Percentiles rank a stretch among this genome's conserved stretches.
These are phyloP conservation scores for Phyllostachys edulis DNA, from an alignment of 176 grass and related monocot species.

Conservation along the genomic window DNA sequence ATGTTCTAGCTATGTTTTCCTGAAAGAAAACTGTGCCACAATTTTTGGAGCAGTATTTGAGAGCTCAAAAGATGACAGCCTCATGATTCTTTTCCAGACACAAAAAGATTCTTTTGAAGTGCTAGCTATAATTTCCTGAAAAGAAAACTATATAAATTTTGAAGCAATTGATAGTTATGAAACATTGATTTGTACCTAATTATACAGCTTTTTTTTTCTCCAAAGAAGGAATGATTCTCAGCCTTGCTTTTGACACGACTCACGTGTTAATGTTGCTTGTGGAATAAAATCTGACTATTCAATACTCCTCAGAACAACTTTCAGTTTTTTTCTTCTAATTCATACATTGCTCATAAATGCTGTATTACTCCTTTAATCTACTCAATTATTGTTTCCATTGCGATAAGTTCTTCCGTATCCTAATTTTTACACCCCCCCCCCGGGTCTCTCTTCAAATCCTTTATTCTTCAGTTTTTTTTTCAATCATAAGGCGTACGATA, in stretches of 20 bases:
- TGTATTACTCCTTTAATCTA: not conserved
- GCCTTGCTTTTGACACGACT: not conserved
- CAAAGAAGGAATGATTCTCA: not conserved
- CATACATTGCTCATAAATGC: not conserved
- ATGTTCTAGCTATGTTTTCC: too few relatives aligned
- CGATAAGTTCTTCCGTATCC: not conserved
- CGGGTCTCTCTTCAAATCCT: too few relatives aligned
- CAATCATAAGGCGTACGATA: not conserved
- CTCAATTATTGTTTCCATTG: not conserved
- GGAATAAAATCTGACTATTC: not conserved
- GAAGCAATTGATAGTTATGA: not conserved
- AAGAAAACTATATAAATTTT: not conserved
- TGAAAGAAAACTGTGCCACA: too few relatives aligned
- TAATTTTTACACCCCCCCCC: not conserved
- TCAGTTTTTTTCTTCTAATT: not conserved
- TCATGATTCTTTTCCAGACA: too few relatives aligned
- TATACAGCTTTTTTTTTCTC: not conserved
- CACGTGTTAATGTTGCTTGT: not conserved
- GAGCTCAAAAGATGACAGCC: too few relatives aligned
- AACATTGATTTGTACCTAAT: not conserved
- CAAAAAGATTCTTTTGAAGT: not conserved
- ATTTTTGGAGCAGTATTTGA: too few relatives aligned
- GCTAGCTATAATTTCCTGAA: too few relatives aligned
- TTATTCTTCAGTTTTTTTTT: not conserved
- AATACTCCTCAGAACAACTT: not conserved